Percentiles rank a stretch among this genome's conserved stretches.
Conservation (phyloP, 202 grass and related monocot genomes). For the Carex sylvatica region DNA sequence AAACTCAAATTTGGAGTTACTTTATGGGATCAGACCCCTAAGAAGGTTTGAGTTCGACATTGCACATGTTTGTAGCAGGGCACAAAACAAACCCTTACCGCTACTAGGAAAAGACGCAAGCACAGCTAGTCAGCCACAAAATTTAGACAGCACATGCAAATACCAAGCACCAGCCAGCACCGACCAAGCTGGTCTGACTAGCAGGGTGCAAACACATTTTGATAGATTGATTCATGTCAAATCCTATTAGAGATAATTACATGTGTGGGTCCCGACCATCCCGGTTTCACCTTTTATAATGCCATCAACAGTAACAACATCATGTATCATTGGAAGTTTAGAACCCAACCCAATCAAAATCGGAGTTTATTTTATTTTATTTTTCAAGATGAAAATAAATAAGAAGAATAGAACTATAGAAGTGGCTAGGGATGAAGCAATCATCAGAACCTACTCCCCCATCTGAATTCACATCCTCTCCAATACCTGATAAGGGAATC, state of each 20-base stretch:
- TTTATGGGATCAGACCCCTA: too few relatives aligned
- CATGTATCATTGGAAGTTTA: background rate
- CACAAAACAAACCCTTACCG: background rate
- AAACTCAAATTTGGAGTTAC: too few relatives aligned
- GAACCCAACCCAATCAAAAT: background rate
- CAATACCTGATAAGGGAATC: too few relatives aligned
- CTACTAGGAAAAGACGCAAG: background rate
- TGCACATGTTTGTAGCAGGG: background rate
- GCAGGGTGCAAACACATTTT: slow-evolving; percentile 19
- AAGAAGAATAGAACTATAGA: background rate
- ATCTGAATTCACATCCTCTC: too few relatives aligned
- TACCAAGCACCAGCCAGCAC: slow-evolving; percentile 20
- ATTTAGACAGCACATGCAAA: background rate
- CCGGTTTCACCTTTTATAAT: slow-evolving; percentile 8
- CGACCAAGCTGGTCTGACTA: slow-evolving; percentile 4
- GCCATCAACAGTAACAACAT: background rate
- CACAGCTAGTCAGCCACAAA: background rate
- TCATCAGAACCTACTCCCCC: background rate
- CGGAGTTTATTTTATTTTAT: background rate
- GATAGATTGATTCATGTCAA: slow-evolving; percentile 22
- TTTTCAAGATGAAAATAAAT: background rate
- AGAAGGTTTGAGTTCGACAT: too few relatives aligned
- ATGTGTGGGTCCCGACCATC: background rate
- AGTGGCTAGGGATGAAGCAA: background rate
- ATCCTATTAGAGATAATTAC: background rate